Percentiles rank a stretch among this genome's conserved stretches.
Conservation (phyloP, 2,329 filamentous ascomycete genomes). For the Stenocarpella maydis region DNA sequence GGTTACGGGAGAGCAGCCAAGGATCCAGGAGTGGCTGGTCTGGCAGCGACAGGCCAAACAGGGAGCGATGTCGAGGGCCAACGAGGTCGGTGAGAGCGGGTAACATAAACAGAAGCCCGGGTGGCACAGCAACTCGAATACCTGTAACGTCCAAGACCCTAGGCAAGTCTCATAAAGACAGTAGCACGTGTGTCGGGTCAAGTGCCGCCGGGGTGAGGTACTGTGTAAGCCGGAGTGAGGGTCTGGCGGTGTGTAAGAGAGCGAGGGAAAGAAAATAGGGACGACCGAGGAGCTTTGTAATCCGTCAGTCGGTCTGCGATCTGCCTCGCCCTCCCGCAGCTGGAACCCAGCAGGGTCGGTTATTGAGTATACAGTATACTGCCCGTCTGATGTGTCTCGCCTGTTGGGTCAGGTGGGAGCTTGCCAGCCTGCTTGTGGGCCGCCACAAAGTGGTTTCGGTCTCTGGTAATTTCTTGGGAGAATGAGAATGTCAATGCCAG, state of each 20-base stretch:
- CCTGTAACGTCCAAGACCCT: constrained; percentile 32
- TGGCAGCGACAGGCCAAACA: background rate
- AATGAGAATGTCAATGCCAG: background rate
- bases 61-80: constrained; percentile 24
- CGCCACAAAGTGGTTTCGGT: constrained; percentile 1
- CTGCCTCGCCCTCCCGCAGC: constrained; percentile 7
- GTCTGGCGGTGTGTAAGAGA: constrained; percentile 38
- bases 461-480: constrained; percentile 6
- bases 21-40: background rate
- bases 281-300: constrained; percentile 17
- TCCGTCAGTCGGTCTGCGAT: constrained; percentile 16
- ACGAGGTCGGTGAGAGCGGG: constrained; percentile 14
- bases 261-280: constrained; percentile 4
- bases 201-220: constrained; percentile 24
- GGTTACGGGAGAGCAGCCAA: background rate
- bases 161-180: constrained; percentile 9
- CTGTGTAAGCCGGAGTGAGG: constrained; percentile 30
- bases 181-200: constrained; percentile 5
- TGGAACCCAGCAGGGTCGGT: constrained; percentile 3
- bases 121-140: constrained; percentile 40
- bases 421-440: constrained; percentile 5
- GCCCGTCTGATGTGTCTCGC: constrained; percentile 10
- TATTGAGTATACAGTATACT: no score
- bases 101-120: constrained; percentile 26
- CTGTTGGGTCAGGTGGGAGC: background rate